phyloP scores from a whole-genome alignment of 2,329 filamentous ascomycete genomes.

The Didymella sp. region DNA sequence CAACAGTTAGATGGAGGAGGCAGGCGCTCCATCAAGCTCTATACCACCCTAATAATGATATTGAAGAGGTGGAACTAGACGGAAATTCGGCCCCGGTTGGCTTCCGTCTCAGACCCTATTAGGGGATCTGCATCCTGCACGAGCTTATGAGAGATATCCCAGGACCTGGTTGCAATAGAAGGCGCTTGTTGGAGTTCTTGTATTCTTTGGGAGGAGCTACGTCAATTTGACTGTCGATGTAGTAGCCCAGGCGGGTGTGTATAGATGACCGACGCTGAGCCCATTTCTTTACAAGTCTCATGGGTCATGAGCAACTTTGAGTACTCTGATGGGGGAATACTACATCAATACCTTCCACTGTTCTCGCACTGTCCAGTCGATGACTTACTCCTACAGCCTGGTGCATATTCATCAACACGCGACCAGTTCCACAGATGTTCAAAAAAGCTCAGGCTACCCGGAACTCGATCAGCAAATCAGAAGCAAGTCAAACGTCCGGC shows the following conservation, averaged over 20 bases:
- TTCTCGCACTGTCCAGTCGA: background rate
- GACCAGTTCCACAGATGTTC: too few species aligned
- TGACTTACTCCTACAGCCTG: too few species aligned
- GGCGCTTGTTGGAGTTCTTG: conserved; percentile 14
- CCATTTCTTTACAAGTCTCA: background rate
- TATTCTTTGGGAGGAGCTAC: conserved; percentile 15
- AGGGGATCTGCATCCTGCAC: conserved; percentile 23
- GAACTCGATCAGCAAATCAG: background rate
- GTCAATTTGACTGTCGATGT: conserved; percentile 1
- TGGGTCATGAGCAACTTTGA: background rate
- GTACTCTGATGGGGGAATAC: conserved; percentile 5
- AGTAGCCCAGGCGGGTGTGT: conserved; percentile 2
- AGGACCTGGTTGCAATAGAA: conserved; percentile 21
- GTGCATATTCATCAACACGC: background rate
- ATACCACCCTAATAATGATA: conserved; percentile 37
- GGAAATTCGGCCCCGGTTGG: conserved; percentile 27
- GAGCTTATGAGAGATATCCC: conserved; percentile 44
- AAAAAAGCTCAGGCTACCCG: background rate
- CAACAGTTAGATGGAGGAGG: conserved; percentile 45
- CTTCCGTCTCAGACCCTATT: conserved; percentile 15
- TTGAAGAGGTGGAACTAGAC: conserved; percentile 16
- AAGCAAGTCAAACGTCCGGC: background rate
- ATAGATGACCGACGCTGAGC: conserved; percentile 2
- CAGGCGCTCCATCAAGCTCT: conserved; percentile 48
- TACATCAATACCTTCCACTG: background rate